phyloP scores from a whole-genome alignment of 805 yeast species.

The Metschnikowia bowlesiae region DNA sequence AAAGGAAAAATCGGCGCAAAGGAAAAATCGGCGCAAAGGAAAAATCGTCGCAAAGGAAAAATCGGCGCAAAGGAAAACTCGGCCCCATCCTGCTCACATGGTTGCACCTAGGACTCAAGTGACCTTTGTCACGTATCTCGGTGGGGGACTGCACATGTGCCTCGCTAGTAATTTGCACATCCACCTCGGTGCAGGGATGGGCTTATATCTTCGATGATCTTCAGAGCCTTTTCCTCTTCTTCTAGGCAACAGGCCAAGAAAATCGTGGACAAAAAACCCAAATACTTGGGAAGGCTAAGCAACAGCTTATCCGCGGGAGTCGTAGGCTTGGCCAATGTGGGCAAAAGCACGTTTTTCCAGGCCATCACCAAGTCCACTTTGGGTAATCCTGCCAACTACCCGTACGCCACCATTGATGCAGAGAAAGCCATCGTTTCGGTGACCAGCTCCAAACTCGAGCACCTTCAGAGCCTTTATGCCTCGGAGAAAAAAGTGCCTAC shows the following conservation, averaged over 20 bases:
- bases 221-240: conserved; percentile 9
- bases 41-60: no score
- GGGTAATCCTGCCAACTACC: conserved; percentile 96
- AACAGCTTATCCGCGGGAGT: conserved; percentile 51
- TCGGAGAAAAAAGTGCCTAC: conserved; percentile 91
- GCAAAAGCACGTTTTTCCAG: conserved; percentile 96
- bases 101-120: no score
- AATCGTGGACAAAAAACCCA: conserved; percentile 5
- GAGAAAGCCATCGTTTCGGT: conserved; percentile 96
- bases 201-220: not conserved
- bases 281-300: conserved; percentile 17
- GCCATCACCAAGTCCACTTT: conserved; percentile 89
- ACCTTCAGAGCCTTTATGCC: conserved; percentile 64
- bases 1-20: no score
- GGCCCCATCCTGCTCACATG: no score
- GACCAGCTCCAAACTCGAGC: conserved; percentile 85
- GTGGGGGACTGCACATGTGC: not conserved
- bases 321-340: conserved; percentile 93
- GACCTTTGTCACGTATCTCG: no score
- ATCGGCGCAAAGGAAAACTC: no score
- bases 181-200: not conserved
- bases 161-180: no score
- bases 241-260: conserved; percentile 14
- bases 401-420: conserved; percentile 97
- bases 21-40: no score